Base-by-base conservation (phyloP, 352 stramenopile species). In the Globisporangium alternatum region DNA sequence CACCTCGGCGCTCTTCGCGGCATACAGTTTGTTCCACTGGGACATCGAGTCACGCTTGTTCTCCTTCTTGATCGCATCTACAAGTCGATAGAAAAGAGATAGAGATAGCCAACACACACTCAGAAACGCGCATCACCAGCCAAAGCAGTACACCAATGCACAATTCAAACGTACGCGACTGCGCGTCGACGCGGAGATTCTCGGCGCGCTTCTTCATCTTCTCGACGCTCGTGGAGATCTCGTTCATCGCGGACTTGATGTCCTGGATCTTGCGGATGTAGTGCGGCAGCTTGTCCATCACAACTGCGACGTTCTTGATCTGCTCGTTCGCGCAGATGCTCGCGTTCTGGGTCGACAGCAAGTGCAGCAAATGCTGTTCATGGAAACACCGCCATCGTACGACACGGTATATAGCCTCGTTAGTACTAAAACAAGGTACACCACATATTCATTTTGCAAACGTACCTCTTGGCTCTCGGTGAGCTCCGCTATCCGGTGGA, bases 21-120 rank as follows among this genome's bases (percentile, higher is more conserved):
- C 83, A 56, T 87, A 86, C 19, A 93, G 62, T 41, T 91, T 91
- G 68, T 90, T 93, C 83, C 83, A 93, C 53, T 93, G 83, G 28
- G 69, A 78, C 56, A 80, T 74, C 15, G 78, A 80, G 66, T 90
- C 83, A 54, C 80, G 78, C 63, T 90, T 88, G 70, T 84, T 89
- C 51, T 90, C 83, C 62, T 91, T 93, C 61, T 90, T 91, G 67
- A 93, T 85, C 5, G 83, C 83, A 68, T 93, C 83, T 93, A 48
- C 10, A 28, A 61, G 13, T 12, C 19, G 5, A 10, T n/a, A 49
- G 22, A 15, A 60, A 60, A 2, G 6, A 31, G 47, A 56, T 1
- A 22, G 13, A 15, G 3, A 43, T 5, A 33, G 13, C 35, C 2
- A 25, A 48, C 25, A 53, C 25, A 53, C 19, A 51, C 3, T 21